A percentile compares a stretch with the other conserved stretches of the same genome.
phyloP scores from a whole-genome alignment of 441 rosid species.

The Gossypium laxum region DNA sequence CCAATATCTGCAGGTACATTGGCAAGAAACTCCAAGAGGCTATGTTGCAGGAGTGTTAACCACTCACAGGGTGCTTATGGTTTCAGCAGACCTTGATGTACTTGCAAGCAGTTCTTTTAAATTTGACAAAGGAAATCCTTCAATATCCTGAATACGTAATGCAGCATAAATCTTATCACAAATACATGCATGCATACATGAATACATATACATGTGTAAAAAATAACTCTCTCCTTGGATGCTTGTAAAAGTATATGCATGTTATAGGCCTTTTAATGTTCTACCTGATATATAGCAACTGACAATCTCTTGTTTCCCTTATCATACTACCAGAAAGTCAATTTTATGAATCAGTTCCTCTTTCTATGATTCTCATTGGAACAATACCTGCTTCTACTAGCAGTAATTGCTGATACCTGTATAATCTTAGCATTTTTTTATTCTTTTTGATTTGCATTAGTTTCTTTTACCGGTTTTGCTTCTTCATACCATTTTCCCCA shows the following conservation, averaged over 20 bases:
- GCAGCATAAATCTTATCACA: neutral
- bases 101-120: conserved; percentile 74
- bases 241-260: neutral
- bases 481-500: neutral
- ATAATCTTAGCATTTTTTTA: neutral
- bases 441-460: neutral
- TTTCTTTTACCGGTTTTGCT: neutral
- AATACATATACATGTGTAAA: neutral
- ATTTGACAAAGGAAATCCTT: conserved; percentile 89
- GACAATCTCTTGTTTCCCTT: neutral
- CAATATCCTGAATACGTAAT: conserved; percentile 61
- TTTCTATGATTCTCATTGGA: neutral
- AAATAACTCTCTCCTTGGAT: neutral
- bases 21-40: conserved; percentile 94
- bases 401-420: neutral
- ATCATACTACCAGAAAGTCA: neutral
- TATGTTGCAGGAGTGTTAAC: conserved; percentile 91
- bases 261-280: neutral
- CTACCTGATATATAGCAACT: neutral
- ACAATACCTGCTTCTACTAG: neutral
- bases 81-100: conserved; percentile 80
- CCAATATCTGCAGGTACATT: conserved; percentile 51
- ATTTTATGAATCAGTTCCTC: neutral
- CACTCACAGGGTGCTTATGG: conserved; percentile 81
- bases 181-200: neutral